A percentile compares a stretch with the other conserved stretches of the same genome.
These are phyloP conservation scores for Neurospora tetraspora DNA, from an alignment of 495 filamentous ascomycete species.

Conservation along the genomic window DNA sequence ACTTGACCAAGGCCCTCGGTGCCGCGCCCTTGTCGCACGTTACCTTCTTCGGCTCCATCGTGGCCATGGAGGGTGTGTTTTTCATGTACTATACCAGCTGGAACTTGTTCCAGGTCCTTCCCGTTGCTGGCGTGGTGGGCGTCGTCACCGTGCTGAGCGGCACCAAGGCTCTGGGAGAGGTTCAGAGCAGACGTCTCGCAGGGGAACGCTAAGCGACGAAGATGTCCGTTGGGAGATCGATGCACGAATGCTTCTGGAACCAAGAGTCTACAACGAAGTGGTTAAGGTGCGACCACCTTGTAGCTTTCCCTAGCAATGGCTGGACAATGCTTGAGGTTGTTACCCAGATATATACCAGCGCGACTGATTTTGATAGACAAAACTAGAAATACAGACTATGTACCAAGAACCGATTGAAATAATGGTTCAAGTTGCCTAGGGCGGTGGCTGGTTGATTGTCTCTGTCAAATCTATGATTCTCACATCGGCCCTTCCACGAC, in stretches of 20 bases:
- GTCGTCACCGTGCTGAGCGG: slow-evolving; percentile 75
- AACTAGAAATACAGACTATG: not conserved
- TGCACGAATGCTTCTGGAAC: not conserved
- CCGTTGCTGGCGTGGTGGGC: slow-evolving; percentile 56
- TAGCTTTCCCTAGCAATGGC: not conserved
- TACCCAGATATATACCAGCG: not conserved
- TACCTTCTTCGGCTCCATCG: slow-evolving; percentile 71
- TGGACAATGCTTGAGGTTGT: no score
- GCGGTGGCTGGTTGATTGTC: not conserved
- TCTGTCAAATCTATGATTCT: not conserved
- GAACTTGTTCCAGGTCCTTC: slow-evolving; percentile 87
- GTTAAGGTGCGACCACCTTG: not conserved
- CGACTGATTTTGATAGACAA: not conserved
- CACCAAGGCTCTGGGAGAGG: slow-evolving; percentile 83
- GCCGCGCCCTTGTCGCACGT: slow-evolving; percentile 68
- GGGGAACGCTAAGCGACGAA: slow-evolving; percentile 46
- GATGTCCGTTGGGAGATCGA: not conserved
- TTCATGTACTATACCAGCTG: slow-evolving; percentile 90
- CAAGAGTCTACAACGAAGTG: not conserved
- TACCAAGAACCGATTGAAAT: not conserved
- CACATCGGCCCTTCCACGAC: not conserved
- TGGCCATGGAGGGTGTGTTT: slow-evolving; percentile 84
- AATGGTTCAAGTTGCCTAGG: not conserved
- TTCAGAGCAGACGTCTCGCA: slow-evolving; percentile 74
- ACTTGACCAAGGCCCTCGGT: slow-evolving; percentile 62